Evolutionary conservation across 371 early-diverging fungal species (phyloP), one percentile per base, ranked within the genome.

Genomic region (Lichtheimia corymbifera): DNA sequence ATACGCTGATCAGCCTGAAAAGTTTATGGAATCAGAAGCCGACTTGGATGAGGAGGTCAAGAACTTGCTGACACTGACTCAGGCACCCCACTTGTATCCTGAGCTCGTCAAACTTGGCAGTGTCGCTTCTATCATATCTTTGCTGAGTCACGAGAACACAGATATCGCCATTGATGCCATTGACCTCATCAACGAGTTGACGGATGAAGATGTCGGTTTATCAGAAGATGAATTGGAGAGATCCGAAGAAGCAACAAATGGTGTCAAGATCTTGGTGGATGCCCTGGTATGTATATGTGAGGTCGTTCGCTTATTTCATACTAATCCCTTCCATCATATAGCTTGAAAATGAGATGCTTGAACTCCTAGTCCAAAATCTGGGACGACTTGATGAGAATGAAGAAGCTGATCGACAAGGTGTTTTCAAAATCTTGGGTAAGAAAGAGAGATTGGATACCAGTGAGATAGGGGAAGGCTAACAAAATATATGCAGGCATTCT

Each of bases 11-110:
- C 83, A 90, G 12, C 93, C 93, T 7, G 63, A 87, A 58, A 92
- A 88, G 63, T 97, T 95, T 71, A 88, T 95, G 73, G 97, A 96
- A 57, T 96, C 96, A 24, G 98, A 97, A 72, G 88, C 95, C 1
- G 97, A 96, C 62, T 77, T 97, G 43, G 97, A 95, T 59, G 94
- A 92, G 64, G 91, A 89, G 30, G 87, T 96, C 61, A 90, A 93
- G 61, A 82, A 81, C 25, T 66, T 97, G 50, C 72, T 87, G 63
- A 73, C 83, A 11, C 72, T 93, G 53, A 88, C 91, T 5, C 89
- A 92, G 54, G 90, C 87, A 7, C 96, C 95, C 13, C 87, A 93
- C 11, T 73, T 88, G 30, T 92, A 94, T 67, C 83, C 86, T 4
- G 82, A 83, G 11, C 74, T 95, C 4, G 83, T 93, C 3, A 79